Base-by-base conservation (phyloP, 2,329 filamentous ascomycete genomes). In the Colletotrichum navitas region DNA sequence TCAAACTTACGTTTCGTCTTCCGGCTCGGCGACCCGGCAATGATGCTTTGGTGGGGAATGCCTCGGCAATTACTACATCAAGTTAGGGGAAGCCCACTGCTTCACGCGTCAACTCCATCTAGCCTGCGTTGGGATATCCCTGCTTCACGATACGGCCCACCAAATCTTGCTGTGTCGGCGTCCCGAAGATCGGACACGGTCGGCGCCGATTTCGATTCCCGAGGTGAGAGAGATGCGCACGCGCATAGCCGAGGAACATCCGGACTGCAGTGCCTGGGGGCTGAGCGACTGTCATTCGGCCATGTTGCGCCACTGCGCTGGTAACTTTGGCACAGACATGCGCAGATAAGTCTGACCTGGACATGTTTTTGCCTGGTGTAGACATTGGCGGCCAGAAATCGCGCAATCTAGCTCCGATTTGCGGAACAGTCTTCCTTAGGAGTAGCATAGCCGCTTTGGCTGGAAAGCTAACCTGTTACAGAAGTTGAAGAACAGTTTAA, bases 141-240 rank as follows among this genome's bases (percentile, higher is more conserved):
- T 61, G 65, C 11, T 63, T 47, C 32, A n/a, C 39, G 24, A 34
- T 18, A 29, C 24, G 52, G 34, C 51, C 64, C 68, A 61, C 56
- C 49, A 59, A 68, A 34, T 45, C 21, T 45, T 41, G 21, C 29
- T 45, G 34, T 18, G 34, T 24, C 34, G 34, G 32, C 39, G 55
- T 36, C 69, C 65, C 59, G 65, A 68, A 54, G 16, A 68, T 68
- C 69, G 69, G 69, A 72, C 69, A 47, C 41, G 54, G 39, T 72
- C 60, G 65, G 68, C 49, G 45, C 45, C 59, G 59, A 62, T 16
- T 26, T 29, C 32, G 45, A 62, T 7, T 62, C 32, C 59, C 45
- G 59, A 62, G 59, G 34, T 51, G 60, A 7, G 16, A n/a, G 21
- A 52, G 21, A 62, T 47, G 10, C 32, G 29, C 47, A 41, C 41